Evolutionary conservation across 2,329 filamentous ascomycete species (phyloP), one percentile per base, ranked within the genome.

Genomic region (Colletotrichum sp.): DNA sequence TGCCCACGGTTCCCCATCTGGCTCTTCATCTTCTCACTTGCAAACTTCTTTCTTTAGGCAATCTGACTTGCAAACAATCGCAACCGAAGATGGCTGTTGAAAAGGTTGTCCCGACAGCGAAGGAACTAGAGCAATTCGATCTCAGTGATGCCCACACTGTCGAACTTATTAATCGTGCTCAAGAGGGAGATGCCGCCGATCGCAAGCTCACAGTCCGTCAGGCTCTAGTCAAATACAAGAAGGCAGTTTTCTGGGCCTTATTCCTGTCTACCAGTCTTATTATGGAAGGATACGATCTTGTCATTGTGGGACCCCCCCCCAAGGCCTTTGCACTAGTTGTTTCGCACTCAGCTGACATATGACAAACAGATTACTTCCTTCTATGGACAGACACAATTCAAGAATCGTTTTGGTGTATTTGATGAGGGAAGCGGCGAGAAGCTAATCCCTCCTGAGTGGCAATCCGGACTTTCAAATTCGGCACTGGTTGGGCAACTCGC

Each of bases 271-370:
- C 84, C 18, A 84, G 85, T 5, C 84, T 89, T 64, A 83, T 89
- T 76, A 89, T 89, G 88, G 88, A 89, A 76, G 88, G 88, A 5
- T 89, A 89, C 79, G 88, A 89, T 67, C 83, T 86, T 3, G 86
- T 85, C 36, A 81, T 89, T 1, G 79, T 89, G 15, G 78, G 83
- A n/a, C 85, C 10, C 43, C 43, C 18, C 24, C 26, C 26, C 8
- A 43, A 12, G 10, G 6, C 5, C 10, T 21, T 10, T 21, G 10
- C 7, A 52, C 43, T 12, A 21, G 10, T 13, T 21, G 6, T n/a
- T 48, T 21, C n/a, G n/a, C 43, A n/a, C n/a, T 52, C n/a, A 3
- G n/a, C 43, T 52, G 43, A 52, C n/a, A 12, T 6, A 13, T 7
- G 6, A 21, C 43, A 7, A 79, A 78, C 16, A 79, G 71, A 48